These are phyloP conservation scores for Clonostachys rosea DNA, from an alignment of 2,329 filamentous ascomycete genomes.

Conservation along the genomic window DNA sequence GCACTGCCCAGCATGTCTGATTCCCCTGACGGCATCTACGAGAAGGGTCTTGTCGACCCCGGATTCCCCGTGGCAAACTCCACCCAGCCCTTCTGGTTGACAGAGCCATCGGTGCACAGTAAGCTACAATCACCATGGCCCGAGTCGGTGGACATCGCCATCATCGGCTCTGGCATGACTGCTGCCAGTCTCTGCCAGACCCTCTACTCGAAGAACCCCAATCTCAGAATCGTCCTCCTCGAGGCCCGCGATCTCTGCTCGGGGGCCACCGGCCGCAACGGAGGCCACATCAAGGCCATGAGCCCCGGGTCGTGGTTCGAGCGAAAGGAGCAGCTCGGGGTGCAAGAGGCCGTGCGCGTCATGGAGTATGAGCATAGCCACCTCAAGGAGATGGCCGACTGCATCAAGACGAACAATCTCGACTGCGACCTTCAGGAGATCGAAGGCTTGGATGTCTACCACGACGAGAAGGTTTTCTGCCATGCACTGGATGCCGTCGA, in stretches of 20 bases:
- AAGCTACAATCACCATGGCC: too few species aligned
- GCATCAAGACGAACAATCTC: slow-evolving; percentile 26
- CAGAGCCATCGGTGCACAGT: too few species aligned
- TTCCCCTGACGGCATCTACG: slow-evolving; percentile 3
- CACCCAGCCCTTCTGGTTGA: too few species aligned
- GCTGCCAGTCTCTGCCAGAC: not conserved
- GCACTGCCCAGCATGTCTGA: slow-evolving; percentile 2
- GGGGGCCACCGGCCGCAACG: slow-evolving; percentile 50
- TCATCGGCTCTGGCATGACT: slow-evolving; percentile 12
- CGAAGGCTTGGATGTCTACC: slow-evolving; percentile 39
- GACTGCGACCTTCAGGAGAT: slow-evolving; percentile 36
- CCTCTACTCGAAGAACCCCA: not conserved
- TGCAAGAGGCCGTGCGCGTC: slow-evolving; percentile 29
- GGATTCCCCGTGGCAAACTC: not conserved
- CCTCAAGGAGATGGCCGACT: slow-evolving; percentile 25
- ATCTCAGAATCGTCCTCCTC: slow-evolving; percentile 33
- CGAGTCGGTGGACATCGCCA: slow-evolving; percentile 6
- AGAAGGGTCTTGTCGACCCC: not conserved
- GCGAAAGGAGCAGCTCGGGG: slow-evolving; percentile 20
- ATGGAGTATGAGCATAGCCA: slow-evolving; percentile 38
- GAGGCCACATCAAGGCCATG: slow-evolving; percentile 42
- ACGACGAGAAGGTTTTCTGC: slow-evolving; percentile 27
- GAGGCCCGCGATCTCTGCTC: slow-evolving; percentile 44
- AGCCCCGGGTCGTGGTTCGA: slow-evolving; percentile 34
- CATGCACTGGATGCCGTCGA: slow-evolving; percentile 7